Percentiles rank a stretch among this genome's conserved stretches.
phyloP scores from a whole-genome alignment of 805 yeast genomes.

The Lipomyces sp. region DNA sequence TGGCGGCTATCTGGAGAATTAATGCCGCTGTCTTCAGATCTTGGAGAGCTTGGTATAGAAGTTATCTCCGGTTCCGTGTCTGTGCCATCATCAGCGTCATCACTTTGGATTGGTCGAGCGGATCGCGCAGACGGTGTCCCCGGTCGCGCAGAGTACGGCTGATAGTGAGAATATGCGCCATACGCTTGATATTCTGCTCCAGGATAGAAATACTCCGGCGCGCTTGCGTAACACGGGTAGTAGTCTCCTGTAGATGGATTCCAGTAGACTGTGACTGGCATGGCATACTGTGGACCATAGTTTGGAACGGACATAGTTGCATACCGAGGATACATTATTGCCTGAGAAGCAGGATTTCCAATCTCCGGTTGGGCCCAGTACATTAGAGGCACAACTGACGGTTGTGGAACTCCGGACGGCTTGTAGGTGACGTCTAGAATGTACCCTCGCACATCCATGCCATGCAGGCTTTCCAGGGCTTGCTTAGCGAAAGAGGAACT shows the following conservation, averaged over 20 bases:
- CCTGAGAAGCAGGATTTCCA: not conserved
- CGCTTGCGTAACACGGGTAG: not conserved
- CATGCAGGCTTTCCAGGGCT: slow-evolving; percentile 8
- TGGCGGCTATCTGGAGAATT: not conserved
- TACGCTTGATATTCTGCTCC: not conserved
- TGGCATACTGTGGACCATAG: slow-evolving; percentile 2
- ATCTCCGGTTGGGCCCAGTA: slow-evolving; percentile 1
- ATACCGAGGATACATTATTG: slow-evolving; percentile 9
- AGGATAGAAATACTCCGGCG: not conserved
- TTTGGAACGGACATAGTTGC: slow-evolving; percentile 1
- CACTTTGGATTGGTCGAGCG: not conserved
- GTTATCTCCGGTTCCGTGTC: slow-evolving; percentile 2
- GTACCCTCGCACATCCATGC: slow-evolving; percentile 13
- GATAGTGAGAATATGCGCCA: not conserved
- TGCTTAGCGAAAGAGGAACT: slow-evolving; percentile 12
- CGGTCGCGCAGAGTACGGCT: not conserved
- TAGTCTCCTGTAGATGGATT: slow-evolving; percentile 2
- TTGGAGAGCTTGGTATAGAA: not conserved
- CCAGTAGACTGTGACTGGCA: slow-evolving; percentile 3
- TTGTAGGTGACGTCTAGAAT: slow-evolving; percentile 1
- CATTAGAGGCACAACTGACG: slow-evolving; percentile 3
- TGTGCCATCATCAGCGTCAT: slow-evolving; percentile 5
- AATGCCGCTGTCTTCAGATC: not conserved
- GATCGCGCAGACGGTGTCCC: not conserved
- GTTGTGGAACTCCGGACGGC: not conserved